phyloP scores from a whole-genome alignment of 2,329 filamentous ascomycete species.

The Cryphonectria parasitica region DNA sequence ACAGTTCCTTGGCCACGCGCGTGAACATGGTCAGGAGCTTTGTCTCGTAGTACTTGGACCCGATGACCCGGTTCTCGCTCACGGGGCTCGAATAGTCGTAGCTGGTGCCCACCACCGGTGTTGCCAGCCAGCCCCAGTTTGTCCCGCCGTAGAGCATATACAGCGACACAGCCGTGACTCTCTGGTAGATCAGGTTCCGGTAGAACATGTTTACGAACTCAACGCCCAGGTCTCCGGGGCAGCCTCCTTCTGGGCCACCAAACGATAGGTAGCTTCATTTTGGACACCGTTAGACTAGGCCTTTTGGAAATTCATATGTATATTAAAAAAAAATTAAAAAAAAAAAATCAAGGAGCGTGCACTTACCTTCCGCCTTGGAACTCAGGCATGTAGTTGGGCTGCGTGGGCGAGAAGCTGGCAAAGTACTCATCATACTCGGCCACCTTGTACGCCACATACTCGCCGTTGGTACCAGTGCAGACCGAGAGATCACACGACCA shows the following conservation, averaged over 20 bases:
- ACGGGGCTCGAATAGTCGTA: conserved; percentile 69
- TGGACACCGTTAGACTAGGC: not conserved
- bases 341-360: no score
- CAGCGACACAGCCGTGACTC: conserved; percentile 61
- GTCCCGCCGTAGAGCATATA: conserved; percentile 71
- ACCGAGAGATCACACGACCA: conserved; percentile 67
- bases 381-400: conserved; percentile 61
- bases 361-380: conserved; percentile 50
- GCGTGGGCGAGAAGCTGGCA: conserved; percentile 41
- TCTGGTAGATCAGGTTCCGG: conserved; percentile 62
- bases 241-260: conserved; percentile 62
- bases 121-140: conserved; percentile 63
- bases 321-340: no score
- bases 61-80: conserved; percentile 60
- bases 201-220: conserved; percentile 69
- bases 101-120: conserved; percentile 61
- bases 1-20: conserved; percentile 59
- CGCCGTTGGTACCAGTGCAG: conserved; percentile 62
- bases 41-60: conserved; percentile 65
- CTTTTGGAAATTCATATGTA: no score
- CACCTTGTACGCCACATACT: conserved; percentile 56
- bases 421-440: conserved; percentile 36
- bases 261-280: conserved; percentile 55
- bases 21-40: conserved; percentile 66
- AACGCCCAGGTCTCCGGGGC: conserved; percentile 55